Evolutionary conservation across 768 basidiomycete species (phyloP).

Genomic region (Boletus coccyginus): DNA sequence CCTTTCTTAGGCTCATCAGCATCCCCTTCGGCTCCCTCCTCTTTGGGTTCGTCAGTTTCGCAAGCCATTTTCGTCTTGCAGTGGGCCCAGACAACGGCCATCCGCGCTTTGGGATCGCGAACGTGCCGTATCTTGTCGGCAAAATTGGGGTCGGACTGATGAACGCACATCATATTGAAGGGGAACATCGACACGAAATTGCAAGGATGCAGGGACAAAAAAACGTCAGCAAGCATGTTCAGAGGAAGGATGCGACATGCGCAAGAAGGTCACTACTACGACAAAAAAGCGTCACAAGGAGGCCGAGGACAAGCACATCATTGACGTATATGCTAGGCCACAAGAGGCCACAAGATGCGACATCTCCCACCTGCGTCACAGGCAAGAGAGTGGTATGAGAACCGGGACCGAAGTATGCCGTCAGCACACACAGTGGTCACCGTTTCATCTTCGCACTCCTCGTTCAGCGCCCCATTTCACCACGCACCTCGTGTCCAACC

Average conservation of each 20-base stretch:
- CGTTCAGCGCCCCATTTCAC: constrained; percentile 99
- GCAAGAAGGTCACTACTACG: constrained; percentile 27
- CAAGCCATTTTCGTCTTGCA: constrained; percentile 90
- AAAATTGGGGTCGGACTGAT: constrained; percentile 78
- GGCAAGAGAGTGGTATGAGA: constrained; percentile 44
- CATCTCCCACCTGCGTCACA: constrained; percentile 62
- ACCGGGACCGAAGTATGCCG: constrained; percentile 23
- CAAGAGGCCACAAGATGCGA: constrained; percentile 36
- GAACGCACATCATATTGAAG: constrained; percentile 27
- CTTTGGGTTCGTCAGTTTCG: constrained; percentile 85
- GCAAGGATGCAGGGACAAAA: constrained; percentile 46
- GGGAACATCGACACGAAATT: constrained; percentile 20
- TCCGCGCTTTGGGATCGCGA: constrained; percentile 82
- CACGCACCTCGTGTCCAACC: constrained; percentile 88
- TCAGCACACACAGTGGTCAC: constrained; percentile 20
- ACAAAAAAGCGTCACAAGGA: constrained; percentile 52
- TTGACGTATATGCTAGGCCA: constrained; percentile 58
- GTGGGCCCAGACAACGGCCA: constrained; percentile 81
- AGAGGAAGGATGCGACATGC: constrained; percentile 32
- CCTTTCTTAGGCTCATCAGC: constrained; percentile 78
- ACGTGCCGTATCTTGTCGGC: constrained; percentile 85
- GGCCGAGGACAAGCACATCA: constrained; percentile 49
- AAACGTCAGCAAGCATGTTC: constrained; percentile 56
- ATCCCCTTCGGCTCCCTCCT: constrained; percentile 68
- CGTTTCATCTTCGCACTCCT: constrained; percentile 73